Evolutionary conservation across 2,329 filamentous ascomycete species (phyloP).

Genomic region (Scedosporium dehoogii): DNA sequence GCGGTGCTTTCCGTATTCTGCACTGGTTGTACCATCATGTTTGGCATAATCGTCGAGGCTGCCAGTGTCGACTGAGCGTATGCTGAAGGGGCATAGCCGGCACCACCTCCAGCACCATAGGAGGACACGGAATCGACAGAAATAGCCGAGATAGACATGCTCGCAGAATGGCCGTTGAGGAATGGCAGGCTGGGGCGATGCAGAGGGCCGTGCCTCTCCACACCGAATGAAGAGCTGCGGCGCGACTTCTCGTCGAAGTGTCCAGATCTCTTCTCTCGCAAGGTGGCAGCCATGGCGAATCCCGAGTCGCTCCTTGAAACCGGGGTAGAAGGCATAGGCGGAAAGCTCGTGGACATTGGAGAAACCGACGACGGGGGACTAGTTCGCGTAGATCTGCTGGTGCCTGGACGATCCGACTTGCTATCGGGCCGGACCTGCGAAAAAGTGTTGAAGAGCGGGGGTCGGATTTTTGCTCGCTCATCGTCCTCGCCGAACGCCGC

Average conservation of each 20-base stretch:
- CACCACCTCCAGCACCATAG: constrained; percentile 49
- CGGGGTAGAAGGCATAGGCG: constrained; percentile 63
- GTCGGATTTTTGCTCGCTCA: constrained; percentile 32
- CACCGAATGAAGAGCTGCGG: constrained; percentile 84
- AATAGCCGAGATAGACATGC: constrained; percentile 48
- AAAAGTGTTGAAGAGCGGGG: constrained; percentile 86
- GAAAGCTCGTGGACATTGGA: constrained; percentile 69
- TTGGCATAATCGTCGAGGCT: constrained; percentile 79
- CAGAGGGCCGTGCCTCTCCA: constrained; percentile 59
- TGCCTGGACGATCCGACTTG: constrained; percentile 67
- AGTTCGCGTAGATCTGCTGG: constrained; percentile 53
- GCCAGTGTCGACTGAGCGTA: constrained; percentile 81
- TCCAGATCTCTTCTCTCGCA: constrained; percentile 89
- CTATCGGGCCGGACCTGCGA: constrained; percentile 61
- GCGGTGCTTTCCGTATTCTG: constrained; percentile 68
- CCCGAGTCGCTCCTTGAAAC: constrained; percentile 88
- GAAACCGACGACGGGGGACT: constrained; percentile 60
- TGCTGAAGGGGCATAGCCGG: constrained; percentile 68
- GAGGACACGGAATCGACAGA: constrained; percentile 60
- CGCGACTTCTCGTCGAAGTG: constrained; percentile 79
- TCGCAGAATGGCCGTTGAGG: constrained; percentile 52
- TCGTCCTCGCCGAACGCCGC: constrained; percentile 69
- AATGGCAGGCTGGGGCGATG: constrained; percentile 67
- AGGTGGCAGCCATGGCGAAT: constrained; percentile 72
- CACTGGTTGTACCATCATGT: constrained; percentile 70